Conservation (phyloP, 352 stramenopile species). For the Phytopythium vexans region DNA sequence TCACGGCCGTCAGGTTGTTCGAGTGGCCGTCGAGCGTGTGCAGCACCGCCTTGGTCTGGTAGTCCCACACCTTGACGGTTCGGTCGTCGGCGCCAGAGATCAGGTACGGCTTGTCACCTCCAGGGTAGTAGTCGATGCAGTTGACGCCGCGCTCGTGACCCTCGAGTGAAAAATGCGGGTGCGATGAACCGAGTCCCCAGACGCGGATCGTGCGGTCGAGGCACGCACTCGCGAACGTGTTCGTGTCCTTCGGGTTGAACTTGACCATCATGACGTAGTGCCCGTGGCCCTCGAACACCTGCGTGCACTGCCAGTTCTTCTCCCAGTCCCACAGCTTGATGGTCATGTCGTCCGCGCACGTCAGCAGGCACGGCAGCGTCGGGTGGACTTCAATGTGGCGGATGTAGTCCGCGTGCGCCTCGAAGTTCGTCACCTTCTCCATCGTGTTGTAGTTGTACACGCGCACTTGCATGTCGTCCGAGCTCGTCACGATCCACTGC, state of each 20-base stretch:
- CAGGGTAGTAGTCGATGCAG: slow-evolving; percentile 98
- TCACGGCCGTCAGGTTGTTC: slow-evolving; percentile 98
- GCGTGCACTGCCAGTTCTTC: slow-evolving; percentile 72
- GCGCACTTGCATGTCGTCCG: slow-evolving; percentile 96
- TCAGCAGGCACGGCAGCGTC: slow-evolving; percentile 95
- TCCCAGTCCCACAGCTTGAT: slow-evolving; percentile 99
- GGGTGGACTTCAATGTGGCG: slow-evolving; percentile 96
- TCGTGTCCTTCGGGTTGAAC: slow-evolving; percentile 99
- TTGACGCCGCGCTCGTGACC: slow-evolving; percentile 98
- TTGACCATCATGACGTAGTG: slow-evolving; percentile 99
- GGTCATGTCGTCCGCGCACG: slow-evolving; percentile 97
- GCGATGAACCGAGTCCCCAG: slow-evolving; percentile 88
- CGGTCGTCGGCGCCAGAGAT: slow-evolving; percentile 95
- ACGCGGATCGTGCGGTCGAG: slow-evolving; percentile 98
- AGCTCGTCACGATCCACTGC: slow-evolving; percentile 95
- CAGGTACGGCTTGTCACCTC: slow-evolving; percentile 98
- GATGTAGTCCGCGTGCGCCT: slow-evolving; percentile 99
- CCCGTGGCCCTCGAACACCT: slow-evolving; percentile 91
- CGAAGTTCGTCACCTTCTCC: slow-evolving; percentile 94
- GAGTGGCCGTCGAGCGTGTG: slow-evolving; percentile 98
- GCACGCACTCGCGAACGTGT: slow-evolving; percentile 97
- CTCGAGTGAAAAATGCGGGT: slow-evolving; percentile 91
- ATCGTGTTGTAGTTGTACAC: slow-evolving; percentile 99
- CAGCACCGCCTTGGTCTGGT: slow-evolving; percentile 99
- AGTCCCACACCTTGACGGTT: slow-evolving; percentile 99